A percentile compares a stretch with the other conserved stretches of the same genome.
Conservation (phyloP, 257 asterid species). For the Solanum etuberosum region DNA sequence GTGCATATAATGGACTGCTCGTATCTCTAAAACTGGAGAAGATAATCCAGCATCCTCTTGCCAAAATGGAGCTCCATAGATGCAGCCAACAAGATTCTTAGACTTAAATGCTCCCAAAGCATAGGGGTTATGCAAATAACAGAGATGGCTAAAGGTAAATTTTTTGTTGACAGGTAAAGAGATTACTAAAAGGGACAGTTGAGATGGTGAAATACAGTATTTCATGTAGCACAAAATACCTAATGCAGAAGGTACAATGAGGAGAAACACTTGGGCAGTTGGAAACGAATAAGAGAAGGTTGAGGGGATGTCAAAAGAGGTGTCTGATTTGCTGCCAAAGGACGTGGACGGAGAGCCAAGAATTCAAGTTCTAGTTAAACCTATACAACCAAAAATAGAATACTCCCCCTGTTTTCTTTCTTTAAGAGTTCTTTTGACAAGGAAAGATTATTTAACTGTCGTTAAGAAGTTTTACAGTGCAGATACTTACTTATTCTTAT, state of each 20-base stretch:
- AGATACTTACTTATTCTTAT: not conserved
- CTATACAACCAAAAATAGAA: not conserved
- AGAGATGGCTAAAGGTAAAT: not conserved
- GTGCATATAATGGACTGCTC: not conserved
- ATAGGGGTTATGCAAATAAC: not conserved
- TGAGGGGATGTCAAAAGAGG: not conserved
- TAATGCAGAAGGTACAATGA: not conserved
- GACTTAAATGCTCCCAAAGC: not conserved
- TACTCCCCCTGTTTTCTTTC: not conserved
- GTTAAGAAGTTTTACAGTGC: not conserved
- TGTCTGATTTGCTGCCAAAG: not conserved
- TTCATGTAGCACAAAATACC: not conserved
- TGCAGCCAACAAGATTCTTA: not conserved
- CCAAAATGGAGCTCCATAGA: not conserved
- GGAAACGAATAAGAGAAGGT: not conserved
- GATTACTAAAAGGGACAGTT: not conserved
- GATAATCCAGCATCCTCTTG: not conserved
- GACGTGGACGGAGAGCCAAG: not conserved
- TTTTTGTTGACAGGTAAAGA: not conserved
- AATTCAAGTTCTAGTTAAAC: not conserved
- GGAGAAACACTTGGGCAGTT: not conserved
- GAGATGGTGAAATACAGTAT: not conserved
- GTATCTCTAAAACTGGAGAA: not conserved
- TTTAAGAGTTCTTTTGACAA: not conserved
- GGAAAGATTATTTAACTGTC: not conserved